Conservation (phyloP, 331 rosid species). For the Acacia pycnantha region DNA sequence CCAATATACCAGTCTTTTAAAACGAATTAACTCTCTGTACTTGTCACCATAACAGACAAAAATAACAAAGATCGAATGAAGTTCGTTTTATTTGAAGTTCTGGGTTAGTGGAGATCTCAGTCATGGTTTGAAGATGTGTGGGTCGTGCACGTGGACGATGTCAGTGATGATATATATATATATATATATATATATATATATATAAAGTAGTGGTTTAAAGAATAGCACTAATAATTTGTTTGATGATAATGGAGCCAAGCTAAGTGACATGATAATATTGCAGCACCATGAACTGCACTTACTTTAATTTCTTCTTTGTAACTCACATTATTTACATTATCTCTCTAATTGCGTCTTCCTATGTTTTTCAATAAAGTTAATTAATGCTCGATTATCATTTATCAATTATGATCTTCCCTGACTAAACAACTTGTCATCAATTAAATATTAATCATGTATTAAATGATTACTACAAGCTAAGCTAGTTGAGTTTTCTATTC, state of each 20-base stretch:
- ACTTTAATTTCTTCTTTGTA: slow-evolving; percentile 26
- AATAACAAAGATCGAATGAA: neutral
- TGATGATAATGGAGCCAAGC: slow-evolving; percentile 26
- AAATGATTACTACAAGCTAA: neutral
- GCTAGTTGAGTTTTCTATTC: slow-evolving; percentile 10
- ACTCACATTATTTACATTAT: slow-evolving; percentile 47
- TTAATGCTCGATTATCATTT: slow-evolving; percentile 38
- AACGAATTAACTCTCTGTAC: neutral
- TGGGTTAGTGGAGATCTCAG: neutral
- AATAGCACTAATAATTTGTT: slow-evolving; percentile 27
- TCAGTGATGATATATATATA: neutral
- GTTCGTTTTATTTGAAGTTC: neutral
- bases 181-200: neutral
- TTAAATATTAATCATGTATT: neutral
- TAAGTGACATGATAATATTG: slow-evolving; percentile 31
- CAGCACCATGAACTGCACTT: slow-evolving; percentile 32
- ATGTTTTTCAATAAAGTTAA: slow-evolving; percentile 33
- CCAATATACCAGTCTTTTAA: too few species aligned
- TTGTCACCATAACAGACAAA: neutral
- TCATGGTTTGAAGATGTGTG: neutral
- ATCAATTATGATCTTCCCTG: slow-evolving; percentile 32
- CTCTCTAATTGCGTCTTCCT: slow-evolving; percentile 31
- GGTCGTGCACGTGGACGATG: neutral
- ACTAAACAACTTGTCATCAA: slow-evolving; percentile 22
- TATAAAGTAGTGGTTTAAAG: slow-evolving; percentile 16